Conservation (phyloP, 495 filamentous ascomycete species). For the Neurospora cerealis region DNA sequence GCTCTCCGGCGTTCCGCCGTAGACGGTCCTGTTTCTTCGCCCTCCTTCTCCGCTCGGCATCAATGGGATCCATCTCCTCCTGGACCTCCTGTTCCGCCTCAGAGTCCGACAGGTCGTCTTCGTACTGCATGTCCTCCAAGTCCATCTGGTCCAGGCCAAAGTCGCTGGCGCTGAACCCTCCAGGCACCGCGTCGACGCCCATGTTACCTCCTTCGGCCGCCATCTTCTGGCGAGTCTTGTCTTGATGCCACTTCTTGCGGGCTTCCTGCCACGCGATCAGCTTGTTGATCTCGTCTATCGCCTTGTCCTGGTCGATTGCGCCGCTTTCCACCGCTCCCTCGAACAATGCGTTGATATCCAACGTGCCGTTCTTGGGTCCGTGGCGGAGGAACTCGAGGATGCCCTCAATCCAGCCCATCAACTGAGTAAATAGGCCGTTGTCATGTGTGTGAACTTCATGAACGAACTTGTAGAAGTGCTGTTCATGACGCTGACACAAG, state of each 20-base stretch:
- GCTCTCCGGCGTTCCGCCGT: constrained; percentile 78
- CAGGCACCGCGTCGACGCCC: constrained; percentile 35
- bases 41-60: constrained; percentile 68
- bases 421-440: constrained; percentile 85
- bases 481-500: constrained; percentile 86
- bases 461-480: constrained; percentile 97
- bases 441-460: constrained; percentile 98
- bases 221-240: constrained; percentile 98
- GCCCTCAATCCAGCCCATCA: constrained; percentile 97
- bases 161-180: constrained; percentile 58
- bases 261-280: constrained; percentile 91
- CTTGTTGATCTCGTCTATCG: constrained; percentile 70
- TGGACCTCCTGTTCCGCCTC: constrained; percentile 64
- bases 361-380: constrained; percentile 63
- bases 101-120: constrained; percentile 62
- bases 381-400: constrained; percentile 88
- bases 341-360: constrained; percentile 92
- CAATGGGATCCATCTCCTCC: constrained; percentile 75
- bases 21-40: constrained; percentile 67
- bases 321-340: constrained; percentile 60
- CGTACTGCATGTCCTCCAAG: constrained; percentile 69
- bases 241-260: constrained; percentile 91
- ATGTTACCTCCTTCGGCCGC: constrained; percentile 58
- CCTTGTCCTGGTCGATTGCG: constrained; percentile 57
- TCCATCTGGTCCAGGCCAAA: constrained; percentile 88